phyloP scores from a whole-genome alignment of 352 stramenopile genomes.

The Phytopythium litorale region DNA sequence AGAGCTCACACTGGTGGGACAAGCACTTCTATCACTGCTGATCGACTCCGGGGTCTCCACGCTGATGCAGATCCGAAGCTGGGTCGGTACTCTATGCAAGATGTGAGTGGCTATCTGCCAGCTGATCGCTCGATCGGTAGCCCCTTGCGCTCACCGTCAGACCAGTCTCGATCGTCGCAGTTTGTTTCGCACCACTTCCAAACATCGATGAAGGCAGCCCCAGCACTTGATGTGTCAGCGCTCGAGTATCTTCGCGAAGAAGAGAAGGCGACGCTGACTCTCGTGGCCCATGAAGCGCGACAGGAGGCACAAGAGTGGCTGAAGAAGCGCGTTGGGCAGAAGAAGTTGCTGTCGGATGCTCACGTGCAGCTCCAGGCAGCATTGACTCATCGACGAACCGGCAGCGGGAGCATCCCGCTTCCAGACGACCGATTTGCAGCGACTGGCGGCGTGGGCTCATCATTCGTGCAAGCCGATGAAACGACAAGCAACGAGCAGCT shows the following conservation, averaged over 20 bases:
- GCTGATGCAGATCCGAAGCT: not conserved
- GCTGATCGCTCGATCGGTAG: slow-evolving; percentile 5
- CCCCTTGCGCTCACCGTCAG: slow-evolving; percentile 5
- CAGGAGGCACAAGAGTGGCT: slow-evolving; percentile 67
- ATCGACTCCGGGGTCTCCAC: not conserved
- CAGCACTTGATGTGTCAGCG: slow-evolving; percentile 22
- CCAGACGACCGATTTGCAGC: slow-evolving; percentile 16
- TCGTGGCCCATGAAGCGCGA: slow-evolving; percentile 66
- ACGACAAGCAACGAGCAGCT: slow-evolving; percentile 25
- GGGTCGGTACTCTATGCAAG: not conserved
- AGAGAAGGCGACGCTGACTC: slow-evolving; percentile 55
- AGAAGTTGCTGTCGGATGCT: slow-evolving; percentile 70
- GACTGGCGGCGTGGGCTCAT: not conserved
- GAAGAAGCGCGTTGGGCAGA: slow-evolving; percentile 67
- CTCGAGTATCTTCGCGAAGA: slow-evolving; percentile 50
- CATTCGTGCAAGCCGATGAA: not conserved
- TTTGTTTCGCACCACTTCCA: not conserved
- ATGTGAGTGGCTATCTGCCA: not conserved
- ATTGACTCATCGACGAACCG: slow-evolving; percentile 38
- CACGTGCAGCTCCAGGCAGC: slow-evolving; percentile 46
- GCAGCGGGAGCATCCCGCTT: slow-evolving; percentile 34
- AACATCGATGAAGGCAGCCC: slow-evolving; percentile 2
- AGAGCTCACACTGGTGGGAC: not conserved
- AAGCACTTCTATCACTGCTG: not conserved
- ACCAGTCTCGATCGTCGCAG: not conserved